Evolutionary conservation across 1,284 basidiomycete species (phyloP).

Genomic region (Gymnopus androsaceus): DNA sequence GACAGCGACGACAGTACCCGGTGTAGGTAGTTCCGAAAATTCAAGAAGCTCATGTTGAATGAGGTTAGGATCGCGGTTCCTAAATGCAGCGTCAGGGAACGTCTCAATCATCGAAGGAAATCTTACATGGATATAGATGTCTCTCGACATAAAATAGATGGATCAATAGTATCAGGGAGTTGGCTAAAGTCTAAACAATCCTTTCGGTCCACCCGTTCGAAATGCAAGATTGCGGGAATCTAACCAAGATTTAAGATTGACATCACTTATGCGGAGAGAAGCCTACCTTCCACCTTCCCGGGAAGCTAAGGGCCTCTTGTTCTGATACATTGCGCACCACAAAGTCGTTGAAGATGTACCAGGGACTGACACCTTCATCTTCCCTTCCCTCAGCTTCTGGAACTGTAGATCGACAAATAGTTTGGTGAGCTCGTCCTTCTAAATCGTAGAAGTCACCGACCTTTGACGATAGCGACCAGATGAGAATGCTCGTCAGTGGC

Average conservation of each 20-base stretch:
- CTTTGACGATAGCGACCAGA: slow-evolving; percentile 87
- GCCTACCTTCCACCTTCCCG: slow-evolving; percentile 86
- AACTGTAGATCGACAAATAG: slow-evolving; percentile 48
- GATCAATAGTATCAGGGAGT: slow-evolving; percentile 72
- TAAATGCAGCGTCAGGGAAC: slow-evolving; percentile 27
- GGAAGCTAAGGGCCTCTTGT: slow-evolving; percentile 86
- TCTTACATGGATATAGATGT: slow-evolving; percentile 84
- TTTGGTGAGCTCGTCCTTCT: too few relatives aligned
- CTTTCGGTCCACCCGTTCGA: slow-evolving; percentile 74
- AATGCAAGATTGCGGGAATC: slow-evolving; percentile 88
- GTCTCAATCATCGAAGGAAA: slow-evolving; percentile 1
- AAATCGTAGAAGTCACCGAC: too few relatives aligned
- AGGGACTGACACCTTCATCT: slow-evolving; percentile 53
- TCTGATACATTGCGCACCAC: slow-evolving; percentile 83
- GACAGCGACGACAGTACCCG: slow-evolving; percentile 90
- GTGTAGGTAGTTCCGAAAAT: slow-evolving; percentile 79
- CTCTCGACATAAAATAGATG: slow-evolving; percentile 80
- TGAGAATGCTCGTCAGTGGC: slow-evolving; percentile 80
- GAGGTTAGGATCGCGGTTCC: slow-evolving; percentile 72
- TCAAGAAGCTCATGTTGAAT: slow-evolving; percentile 81
- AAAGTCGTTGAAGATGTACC: slow-evolving; percentile 99
- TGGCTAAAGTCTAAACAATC: slow-evolving; percentile 62
- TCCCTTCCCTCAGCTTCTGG: slow-evolving; percentile 58
- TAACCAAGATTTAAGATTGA: slow-evolving; percentile 29
- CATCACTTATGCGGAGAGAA: too few relatives aligned